Conservation (phyloP, 192 early-diverging fungal genomes). For the Endogone sp. region DNA sequence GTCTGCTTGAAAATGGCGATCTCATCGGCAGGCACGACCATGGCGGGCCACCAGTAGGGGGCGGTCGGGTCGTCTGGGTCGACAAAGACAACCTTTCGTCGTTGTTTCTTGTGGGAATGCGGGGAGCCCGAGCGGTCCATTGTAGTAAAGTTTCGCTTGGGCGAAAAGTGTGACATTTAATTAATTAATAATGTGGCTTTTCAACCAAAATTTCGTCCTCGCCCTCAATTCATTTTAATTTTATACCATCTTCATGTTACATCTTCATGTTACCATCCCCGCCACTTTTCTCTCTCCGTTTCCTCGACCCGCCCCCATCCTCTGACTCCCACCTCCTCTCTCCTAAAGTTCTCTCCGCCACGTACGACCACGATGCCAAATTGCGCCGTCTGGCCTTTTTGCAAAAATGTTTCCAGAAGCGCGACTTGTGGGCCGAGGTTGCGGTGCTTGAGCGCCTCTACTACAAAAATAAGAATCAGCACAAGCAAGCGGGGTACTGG, state of each 20-base stretch:
- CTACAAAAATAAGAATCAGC: conserved; percentile 48
- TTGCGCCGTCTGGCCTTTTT: conserved; percentile 20
- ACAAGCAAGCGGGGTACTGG: conserved; percentile 29
- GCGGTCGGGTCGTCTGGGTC: conserved; percentile 49
- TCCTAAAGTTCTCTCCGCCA: neutral
- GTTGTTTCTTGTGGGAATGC: conserved; percentile 11
- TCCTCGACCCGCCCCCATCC: too few species aligned
- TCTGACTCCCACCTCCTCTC: neutral
- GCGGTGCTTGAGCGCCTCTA: conserved; percentile 36
- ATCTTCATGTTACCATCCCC: neutral
- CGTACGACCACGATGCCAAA: conserved; percentile 5
- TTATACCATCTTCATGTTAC: too few species aligned
- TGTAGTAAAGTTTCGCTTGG: too few species aligned
- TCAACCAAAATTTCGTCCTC: too few species aligned
- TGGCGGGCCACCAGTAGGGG: conserved; percentile 57
- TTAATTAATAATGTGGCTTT: too few species aligned
- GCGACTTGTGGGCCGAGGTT: conserved; percentile 37
- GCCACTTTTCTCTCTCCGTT: neutral
- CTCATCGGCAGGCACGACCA: conserved; percentile 51
- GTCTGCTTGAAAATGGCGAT: conserved; percentile 40
- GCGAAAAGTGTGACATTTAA: too few species aligned
- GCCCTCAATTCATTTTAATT: too few species aligned
- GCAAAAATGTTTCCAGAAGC: conserved; percentile 27
- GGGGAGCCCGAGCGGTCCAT: neutral
- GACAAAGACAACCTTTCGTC: conserved; percentile 47